Evolutionary conservation across 352 stramenopile species (phyloP).

Genomic region (Globisporangium orthogonon): DNA sequence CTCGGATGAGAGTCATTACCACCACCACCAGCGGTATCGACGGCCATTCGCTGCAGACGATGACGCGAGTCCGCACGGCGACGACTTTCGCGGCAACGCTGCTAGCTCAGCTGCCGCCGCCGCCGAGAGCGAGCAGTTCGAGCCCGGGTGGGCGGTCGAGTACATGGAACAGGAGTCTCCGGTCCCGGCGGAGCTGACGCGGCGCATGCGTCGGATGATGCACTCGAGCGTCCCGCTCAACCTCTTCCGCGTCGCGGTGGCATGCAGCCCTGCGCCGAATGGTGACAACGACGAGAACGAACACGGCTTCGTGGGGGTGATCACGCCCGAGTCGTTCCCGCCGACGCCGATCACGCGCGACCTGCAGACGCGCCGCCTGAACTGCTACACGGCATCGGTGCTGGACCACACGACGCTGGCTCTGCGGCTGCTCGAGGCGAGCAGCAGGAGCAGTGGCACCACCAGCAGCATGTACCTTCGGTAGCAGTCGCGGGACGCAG

Average conservation of each 20-base stretch:
- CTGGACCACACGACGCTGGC: constrained; percentile 71
- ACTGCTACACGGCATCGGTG: constrained; percentile 71
- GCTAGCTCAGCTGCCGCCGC: neutral
- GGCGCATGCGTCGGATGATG: constrained; percentile 76
- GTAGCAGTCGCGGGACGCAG: neutral
- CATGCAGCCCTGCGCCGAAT: constrained; percentile 18
- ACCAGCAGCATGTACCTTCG: neutral
- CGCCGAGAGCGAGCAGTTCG: constrained; percentile 14
- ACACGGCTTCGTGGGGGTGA: constrained; percentile 29
- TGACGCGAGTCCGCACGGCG: constrained; percentile 6
- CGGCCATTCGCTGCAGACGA: neutral
- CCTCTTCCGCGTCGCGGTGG: constrained; percentile 66
- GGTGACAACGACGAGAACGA: constrained; percentile 18
- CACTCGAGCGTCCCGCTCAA: constrained; percentile 68
- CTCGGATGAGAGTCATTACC: constrained; percentile 21
- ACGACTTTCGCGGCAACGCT: constrained; percentile 2
- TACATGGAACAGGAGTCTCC: constrained; percentile 72
- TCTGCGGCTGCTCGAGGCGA: constrained; percentile 47
- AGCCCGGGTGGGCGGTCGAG: constrained; percentile 71
- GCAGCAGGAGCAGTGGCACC: constrained; percentile 1
- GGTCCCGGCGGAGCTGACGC: constrained; percentile 55
- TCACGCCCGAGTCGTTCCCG: constrained; percentile 76
- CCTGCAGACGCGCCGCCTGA: constrained; percentile 60
- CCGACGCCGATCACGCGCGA: constrained; percentile 74
- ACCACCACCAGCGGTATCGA: constrained; percentile 3